Percentiles rank a stretch among this genome's conserved stretches.
These are phyloP conservation scores for Xanthoconium purpureum DNA, from an alignment of 768 basidiomycete species.

Conservation along the genomic window DNA sequence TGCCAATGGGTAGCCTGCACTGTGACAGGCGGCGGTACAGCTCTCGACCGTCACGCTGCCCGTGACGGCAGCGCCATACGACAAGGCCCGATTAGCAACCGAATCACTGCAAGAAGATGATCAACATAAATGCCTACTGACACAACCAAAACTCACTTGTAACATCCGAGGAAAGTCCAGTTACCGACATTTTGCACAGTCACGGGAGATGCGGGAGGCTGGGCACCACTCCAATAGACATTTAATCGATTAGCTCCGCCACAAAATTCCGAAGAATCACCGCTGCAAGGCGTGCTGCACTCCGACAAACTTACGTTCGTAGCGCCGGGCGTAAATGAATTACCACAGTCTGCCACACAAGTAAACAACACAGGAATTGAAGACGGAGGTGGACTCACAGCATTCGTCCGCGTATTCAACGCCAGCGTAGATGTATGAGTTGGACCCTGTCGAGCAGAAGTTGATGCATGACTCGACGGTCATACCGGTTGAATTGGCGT, in stretches of 20 bases:
- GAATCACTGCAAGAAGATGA: slow-evolving; percentile 32
- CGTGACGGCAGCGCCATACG: slow-evolving; percentile 31
- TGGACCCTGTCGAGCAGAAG: slow-evolving; percentile 38
- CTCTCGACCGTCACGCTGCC: slow-evolving; percentile 46
- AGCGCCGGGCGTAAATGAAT: slow-evolving; percentile 46
- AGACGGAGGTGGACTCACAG: slow-evolving; percentile 40
- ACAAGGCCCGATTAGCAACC: slow-evolving; percentile 31
- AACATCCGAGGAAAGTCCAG: slow-evolving; percentile 76
- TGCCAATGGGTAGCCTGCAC: slow-evolving; percentile 38
- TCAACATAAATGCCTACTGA: neutral
- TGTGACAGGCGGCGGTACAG: slow-evolving; percentile 47
- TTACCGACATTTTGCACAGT: slow-evolving; percentile 54
- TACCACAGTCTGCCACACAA: slow-evolving; percentile 55
- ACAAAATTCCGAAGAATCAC: slow-evolving; percentile 54
- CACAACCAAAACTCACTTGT: slow-evolving; percentile 43
- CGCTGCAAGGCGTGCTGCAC: slow-evolving; percentile 62
- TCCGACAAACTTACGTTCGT: slow-evolving; percentile 45
- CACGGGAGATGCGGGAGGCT: slow-evolving; percentile 53
- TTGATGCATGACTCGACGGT: slow-evolving; percentile 53
- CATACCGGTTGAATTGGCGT: slow-evolving; percentile 50
- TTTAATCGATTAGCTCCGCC: slow-evolving; percentile 60
- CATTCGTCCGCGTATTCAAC: slow-evolving; percentile 66
- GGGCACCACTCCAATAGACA: slow-evolving; percentile 59
- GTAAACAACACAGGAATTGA: neutral
- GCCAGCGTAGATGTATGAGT: slow-evolving; percentile 60